phyloP scores from a whole-genome alignment of 306 rosid genomes.

The Prunus padus region DNA sequence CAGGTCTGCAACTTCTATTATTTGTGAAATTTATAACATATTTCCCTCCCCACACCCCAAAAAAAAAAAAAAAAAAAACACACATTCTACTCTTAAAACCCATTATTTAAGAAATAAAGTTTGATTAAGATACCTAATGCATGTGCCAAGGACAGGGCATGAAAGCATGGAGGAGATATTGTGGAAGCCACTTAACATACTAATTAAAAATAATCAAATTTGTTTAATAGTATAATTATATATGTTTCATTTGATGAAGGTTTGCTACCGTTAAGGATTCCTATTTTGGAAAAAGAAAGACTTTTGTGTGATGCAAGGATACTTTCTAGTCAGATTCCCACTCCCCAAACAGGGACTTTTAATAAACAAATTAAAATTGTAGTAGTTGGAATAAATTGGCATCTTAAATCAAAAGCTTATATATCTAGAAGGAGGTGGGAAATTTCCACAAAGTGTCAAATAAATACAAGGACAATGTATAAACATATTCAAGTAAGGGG shows the following conservation, averaged over 20 bases:
- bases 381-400: conserved; percentile 13
- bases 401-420: conserved; percentile 38
- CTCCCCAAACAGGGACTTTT: conserved; percentile 20
- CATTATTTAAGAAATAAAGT: conserved; percentile 25
- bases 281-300: conserved; percentile 29
- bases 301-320: conserved; percentile 18
- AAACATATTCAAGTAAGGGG: background rate
- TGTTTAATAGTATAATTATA: conserved; percentile 17
- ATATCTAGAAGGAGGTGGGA: conserved; percentile 39
- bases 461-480: background rate
- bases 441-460: conserved; percentile 26
- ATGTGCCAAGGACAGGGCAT: conserved; percentile 40
- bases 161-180: conserved; percentile 24
- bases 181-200: conserved; percentile 21
- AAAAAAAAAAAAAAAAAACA: background rate
- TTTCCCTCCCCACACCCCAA: background rate
- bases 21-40: conserved; percentile 23
- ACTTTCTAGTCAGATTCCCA: conserved; percentile 47
- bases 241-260: conserved; percentile 33
- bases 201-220: conserved; percentile 3
- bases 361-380: background rate
- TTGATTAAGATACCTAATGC: conserved; percentile 47
- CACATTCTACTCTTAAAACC: conserved; percentile 23
- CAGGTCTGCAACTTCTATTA: conserved; percentile 29
- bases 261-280: conserved; percentile 66